Conservation (phyloP, 169 alveolate genomes). For the Cryptosporidium viatorum region DNA sequence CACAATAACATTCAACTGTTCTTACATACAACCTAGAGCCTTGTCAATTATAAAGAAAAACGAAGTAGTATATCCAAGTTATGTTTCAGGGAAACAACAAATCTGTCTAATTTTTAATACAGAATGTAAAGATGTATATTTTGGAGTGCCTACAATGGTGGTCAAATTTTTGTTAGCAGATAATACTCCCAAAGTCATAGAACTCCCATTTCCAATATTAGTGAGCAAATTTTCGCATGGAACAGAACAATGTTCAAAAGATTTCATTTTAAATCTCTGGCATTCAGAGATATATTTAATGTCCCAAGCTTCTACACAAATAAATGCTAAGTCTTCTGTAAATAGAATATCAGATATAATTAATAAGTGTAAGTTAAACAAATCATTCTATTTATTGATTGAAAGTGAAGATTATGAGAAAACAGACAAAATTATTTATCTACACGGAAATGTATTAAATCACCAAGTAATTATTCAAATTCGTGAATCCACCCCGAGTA, state of each 20-base stretch:
- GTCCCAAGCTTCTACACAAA: constrained; percentile 34
- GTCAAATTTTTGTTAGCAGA: constrained; percentile 40
- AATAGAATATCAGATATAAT: constrained; percentile 7
- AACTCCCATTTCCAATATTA: constrained; percentile 43
- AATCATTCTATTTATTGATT: constrained; percentile 9
- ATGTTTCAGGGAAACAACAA: constrained; percentile 52
- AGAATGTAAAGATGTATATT: constrained; percentile 38
- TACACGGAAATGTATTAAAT: constrained; percentile 23
- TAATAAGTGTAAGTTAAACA: constrained; percentile 32
- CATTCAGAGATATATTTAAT: constrained; percentile 42
- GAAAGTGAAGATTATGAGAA: not conserved
- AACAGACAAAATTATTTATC: not conserved
- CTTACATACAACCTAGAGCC: not conserved
- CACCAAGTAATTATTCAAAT: constrained; percentile 29
- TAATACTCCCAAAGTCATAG: constrained; percentile 1
- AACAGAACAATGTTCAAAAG: not conserved
- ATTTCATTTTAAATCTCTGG: constrained; percentile 32
- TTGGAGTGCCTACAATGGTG: constrained; percentile 31
- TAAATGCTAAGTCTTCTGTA: not conserved
- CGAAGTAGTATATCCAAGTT: not conserved
- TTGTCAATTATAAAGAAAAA: not conserved
- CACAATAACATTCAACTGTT: not conserved
- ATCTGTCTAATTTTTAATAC: constrained; percentile 5
- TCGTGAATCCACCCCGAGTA: not conserved
- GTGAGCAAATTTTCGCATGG: constrained; percentile 31